A percentile compares a stretch with the other conserved stretches of the same genome.
These are phyloP conservation scores for Penicillium paxilli DNA, from an alignment of 495 filamentous ascomycete species.

Conservation along the genomic window DNA sequence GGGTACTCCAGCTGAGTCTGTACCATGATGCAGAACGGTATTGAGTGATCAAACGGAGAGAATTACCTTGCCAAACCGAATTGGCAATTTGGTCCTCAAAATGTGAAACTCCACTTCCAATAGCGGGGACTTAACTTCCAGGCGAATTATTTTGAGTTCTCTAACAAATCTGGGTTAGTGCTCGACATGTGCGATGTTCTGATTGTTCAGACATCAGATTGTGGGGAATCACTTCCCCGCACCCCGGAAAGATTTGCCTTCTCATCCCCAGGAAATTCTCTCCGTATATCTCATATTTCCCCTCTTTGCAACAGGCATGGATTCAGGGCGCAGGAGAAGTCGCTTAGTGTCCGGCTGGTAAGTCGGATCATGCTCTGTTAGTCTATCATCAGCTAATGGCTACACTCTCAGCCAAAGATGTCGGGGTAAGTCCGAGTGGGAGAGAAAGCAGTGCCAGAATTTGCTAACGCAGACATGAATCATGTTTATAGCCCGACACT, in stretches of 20 bases:
- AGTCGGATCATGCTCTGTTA: not conserved
- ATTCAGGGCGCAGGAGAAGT: conserved; percentile 6
- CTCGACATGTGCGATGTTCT: not conserved
- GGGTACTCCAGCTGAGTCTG: not conserved
- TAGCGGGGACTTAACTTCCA: too few species aligned
- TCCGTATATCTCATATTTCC: conserved; percentile 10
- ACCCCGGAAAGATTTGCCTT: conserved; percentile 14
- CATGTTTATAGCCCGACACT: conserved; percentile 18
- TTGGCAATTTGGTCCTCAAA: conserved; percentile 4
- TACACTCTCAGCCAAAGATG: conserved; percentile 13
- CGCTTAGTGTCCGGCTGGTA: conserved; percentile 17
- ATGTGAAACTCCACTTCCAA: too few species aligned
- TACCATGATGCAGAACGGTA: not conserved
- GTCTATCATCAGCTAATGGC: conserved; percentile 4
- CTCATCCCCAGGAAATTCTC: conserved; percentile 6
- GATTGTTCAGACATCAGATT: not conserved
- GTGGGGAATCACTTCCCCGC: conserved; percentile 6
- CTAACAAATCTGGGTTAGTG: not conserved
- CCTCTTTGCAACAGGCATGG: too few species aligned
- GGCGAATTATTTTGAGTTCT: too few species aligned
- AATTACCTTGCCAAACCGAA: conserved; percentile 12
- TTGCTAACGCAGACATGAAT: not conserved
- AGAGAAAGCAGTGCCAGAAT: not conserved
- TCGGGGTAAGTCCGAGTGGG: conserved; percentile 13
- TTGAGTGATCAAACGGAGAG: conserved; percentile 14